Base-by-base conservation (phyloP, 257 asterid genomes). In the Marsdenia floribunda region DNA sequence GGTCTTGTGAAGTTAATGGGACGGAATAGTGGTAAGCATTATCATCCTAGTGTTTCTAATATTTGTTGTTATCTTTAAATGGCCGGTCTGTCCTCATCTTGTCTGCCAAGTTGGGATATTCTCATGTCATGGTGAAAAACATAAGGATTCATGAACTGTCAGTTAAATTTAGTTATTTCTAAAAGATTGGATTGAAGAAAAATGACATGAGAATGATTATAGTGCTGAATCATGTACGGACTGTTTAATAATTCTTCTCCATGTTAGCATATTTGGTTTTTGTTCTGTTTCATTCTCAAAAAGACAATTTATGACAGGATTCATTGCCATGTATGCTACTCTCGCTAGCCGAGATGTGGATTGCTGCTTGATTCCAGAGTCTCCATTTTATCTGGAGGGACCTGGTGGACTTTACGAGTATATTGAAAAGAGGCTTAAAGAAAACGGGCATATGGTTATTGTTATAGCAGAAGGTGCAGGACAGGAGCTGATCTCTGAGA, bases 401-500 rank as follows among this genome's bases (percentile, higher is more conserved):
- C 79, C 84, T 6, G 98, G 94, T 26, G 97, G 98, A 8, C 94
- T 93, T 22, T 91, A 86, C 18, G 97, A 90, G 24, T 93, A 93
- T 68, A 87, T 91, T 21, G 94, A 84, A 78, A 92, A 83, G 68
- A 79, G 87, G 7, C 91, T 93, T 49, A 90, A 83, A 80, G 97
- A 93, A 73, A 73, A 91, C 12, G 95, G 96, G 21, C 98, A 93
- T 54, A 93, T 93, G 98, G 97, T 93, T 69, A 88, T 93, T 68
- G 98, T 93, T 55, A 83, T 90, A 74, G 97, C 98, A 3, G 98
- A 93, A 87, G 98, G 98, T 73, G 97, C 97, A 7, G 98, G 97
- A 47, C 97, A 93, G 80, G 98, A 87, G 79, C 80, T 90, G 35
- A 86, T 90, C 33, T 81, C 91, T 16, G 88, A 88, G 91, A 90